Evolutionary conservation across 306 rosid species (phyloP).

Genomic region (Hippophae rhamnoides): DNA sequence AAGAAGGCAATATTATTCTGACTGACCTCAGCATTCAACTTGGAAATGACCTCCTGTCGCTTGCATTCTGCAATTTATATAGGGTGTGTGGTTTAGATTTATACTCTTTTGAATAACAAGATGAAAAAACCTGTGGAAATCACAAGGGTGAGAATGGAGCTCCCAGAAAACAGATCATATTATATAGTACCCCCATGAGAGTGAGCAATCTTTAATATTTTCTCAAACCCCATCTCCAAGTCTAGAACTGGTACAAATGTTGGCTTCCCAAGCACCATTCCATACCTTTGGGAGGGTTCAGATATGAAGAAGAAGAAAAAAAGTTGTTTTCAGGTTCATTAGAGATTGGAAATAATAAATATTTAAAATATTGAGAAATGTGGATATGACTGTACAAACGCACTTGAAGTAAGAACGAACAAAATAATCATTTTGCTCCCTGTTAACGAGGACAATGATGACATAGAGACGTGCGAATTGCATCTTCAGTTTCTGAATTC

Average conservation of each 20-base stretch:
- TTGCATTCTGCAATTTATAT: slow-evolving; percentile 53
- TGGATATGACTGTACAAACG: slow-evolving; percentile 11
- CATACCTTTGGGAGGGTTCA: slow-evolving; percentile 33
- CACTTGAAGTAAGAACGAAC: slow-evolving; percentile 66
- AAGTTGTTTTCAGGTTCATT: neutral
- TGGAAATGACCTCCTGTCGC: slow-evolving; percentile 51
- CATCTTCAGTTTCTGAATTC: slow-evolving; percentile 55
- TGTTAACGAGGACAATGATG: slow-evolving; percentile 44
- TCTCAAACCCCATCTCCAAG: slow-evolving; percentile 91
- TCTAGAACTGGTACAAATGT: slow-evolving; percentile 78
- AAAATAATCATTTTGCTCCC: slow-evolving; percentile 57
- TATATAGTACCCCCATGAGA: slow-evolving; percentile 62
- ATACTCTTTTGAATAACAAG: no score
- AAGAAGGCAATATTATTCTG: slow-evolving; percentile 14
- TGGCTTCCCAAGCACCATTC: slow-evolving; percentile 78
- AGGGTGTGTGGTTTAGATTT: neutral
- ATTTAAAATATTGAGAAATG: no score
- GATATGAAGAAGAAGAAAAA: slow-evolving; percentile 6
- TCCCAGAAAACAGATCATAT: neutral
- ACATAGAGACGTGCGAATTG: slow-evolving; percentile 71
- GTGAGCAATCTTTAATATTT: slow-evolving; percentile 78
- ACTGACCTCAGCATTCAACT: slow-evolving; percentile 73
- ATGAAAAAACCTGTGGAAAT: no score
- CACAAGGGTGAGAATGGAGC: no score
- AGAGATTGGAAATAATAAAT: no score